A percentile compares a stretch with the other conserved stretches of the same genome.
Conservation (phyloP, 108 stramenopile species). For the Cyclotella atomus region DNA sequence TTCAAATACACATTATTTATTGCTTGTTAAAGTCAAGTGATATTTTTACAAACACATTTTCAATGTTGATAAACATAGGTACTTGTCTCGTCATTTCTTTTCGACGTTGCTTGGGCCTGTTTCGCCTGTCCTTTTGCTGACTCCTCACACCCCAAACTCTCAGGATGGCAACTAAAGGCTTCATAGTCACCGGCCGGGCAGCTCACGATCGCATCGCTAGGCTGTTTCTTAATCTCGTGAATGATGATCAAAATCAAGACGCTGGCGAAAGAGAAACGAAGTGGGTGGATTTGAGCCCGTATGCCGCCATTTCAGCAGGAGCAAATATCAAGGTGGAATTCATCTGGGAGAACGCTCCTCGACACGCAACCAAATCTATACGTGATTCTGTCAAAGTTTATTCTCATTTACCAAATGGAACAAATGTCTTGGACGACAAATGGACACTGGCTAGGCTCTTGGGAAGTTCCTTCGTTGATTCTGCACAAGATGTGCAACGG, state of each 20-base stretch:
- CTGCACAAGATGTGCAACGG: too few relatives aligned
- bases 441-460: constrained; percentile 79
- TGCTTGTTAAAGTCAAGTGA: too few relatives aligned
- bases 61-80: too few relatives aligned
- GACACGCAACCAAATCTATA: constrained; percentile 57
- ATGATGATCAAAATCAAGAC: not conserved
- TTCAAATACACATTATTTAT: too few relatives aligned
- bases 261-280: not conserved
- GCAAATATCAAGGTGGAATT: constrained; percentile 29
- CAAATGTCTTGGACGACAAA: constrained; percentile 70
- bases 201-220: constrained; percentile 31
- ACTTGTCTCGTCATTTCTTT: too few relatives aligned
- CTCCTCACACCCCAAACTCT: not conserved
- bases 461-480: not conserved
- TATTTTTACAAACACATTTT: too few relatives aligned
- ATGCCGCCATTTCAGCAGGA: not conserved
- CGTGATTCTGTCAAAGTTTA: constrained; percentile 62
- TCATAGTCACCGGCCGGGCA: constrained; percentile 36
- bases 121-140: not conserved
- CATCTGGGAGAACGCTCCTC: constrained; percentile 88
- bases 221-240: constrained; percentile 5
- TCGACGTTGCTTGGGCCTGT: too few relatives aligned
- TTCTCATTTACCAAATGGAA: constrained; percentile 84
- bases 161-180: not conserved
- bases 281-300: constrained; percentile 37